Evolutionary conservation across 441 rosid species (phyloP).

Genomic region (Erodium trifolium): DNA sequence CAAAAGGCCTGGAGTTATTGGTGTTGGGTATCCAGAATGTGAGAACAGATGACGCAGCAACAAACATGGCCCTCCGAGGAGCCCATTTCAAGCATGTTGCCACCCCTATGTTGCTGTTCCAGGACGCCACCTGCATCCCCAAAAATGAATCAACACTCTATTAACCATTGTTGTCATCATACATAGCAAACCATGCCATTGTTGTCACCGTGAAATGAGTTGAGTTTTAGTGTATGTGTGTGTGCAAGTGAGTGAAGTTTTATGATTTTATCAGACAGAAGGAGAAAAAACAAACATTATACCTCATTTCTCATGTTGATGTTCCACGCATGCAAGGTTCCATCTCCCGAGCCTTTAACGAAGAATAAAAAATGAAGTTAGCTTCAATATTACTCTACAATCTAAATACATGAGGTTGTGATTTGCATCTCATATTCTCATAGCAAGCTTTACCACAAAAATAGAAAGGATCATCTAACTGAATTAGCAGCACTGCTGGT

Average conservation of each 20-base stretch:
- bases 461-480: no score
- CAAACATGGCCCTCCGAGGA: conserved; percentile 83
- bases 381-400: no score
- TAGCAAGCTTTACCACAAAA: no score
- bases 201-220: no score
- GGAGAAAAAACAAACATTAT: no score
- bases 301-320: conserved; percentile 72
- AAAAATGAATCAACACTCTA: not conserved
- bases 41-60: conserved; percentile 71
- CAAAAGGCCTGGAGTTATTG: conserved; percentile 32
- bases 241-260: not conserved
- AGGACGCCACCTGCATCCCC: conserved; percentile 50
- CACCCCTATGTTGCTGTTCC: conserved; percentile 79
- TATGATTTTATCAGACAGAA: not conserved
- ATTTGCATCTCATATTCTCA: no score
- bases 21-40: conserved; percentile 77
- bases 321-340: conserved; percentile 81
- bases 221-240: no score
- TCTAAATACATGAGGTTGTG: no score
- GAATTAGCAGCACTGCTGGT: no score
- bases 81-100: conserved; percentile 91
- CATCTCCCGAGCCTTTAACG: conserved; percentile 80
- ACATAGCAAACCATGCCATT: no score
- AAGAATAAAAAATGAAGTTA: not conserved
- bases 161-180: not conserved